Conservation (phyloP, 2,329 filamentous ascomycete species). For the Drechslerella dactyloides region DNA sequence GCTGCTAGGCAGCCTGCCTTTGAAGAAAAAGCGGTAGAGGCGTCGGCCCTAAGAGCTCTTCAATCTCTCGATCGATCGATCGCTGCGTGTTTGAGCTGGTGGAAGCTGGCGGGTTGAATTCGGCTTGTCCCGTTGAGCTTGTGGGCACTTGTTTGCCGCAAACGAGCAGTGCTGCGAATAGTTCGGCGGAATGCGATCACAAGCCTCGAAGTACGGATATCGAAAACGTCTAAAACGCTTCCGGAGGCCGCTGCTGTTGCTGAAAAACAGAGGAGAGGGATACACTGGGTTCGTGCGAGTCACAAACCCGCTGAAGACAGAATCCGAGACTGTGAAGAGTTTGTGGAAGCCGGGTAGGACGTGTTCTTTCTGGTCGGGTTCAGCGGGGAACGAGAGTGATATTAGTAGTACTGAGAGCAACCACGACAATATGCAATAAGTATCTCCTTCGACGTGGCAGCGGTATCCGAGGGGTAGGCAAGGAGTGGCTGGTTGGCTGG, state of each 20-base stretch:
- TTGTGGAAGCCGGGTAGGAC: no score
- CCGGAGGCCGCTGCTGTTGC: slow-evolving; percentile 1
- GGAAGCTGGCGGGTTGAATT: slow-evolving; percentile 13
- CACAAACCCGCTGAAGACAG: no score
- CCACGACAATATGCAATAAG: no score
- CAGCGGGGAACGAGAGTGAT: no score
- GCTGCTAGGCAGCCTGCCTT: slow-evolving; percentile 45
- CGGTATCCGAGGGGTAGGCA: no score
- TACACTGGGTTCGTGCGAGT: no score
- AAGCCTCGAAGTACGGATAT: slow-evolving; percentile 15
- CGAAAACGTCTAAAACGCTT: slow-evolving; percentile 44
- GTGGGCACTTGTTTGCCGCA: slow-evolving; percentile 24
- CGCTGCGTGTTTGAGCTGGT: not conserved
- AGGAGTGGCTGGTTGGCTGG: no score
- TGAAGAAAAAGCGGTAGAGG: not conserved
- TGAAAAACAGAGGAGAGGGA: no score
- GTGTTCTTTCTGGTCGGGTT: no score
- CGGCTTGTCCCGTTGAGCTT: slow-evolving; percentile 48
- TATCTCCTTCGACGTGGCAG: no score
- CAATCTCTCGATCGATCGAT: not conserved
- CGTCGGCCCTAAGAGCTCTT: not conserved
- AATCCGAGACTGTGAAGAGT: no score
- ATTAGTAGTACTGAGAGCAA: no score
- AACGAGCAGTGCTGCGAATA: slow-evolving; percentile 20
- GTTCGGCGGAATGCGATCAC: slow-evolving; percentile 26